These are phyloP conservation scores for Colletotrichum spaethianum DNA, from an alignment of 2,329 filamentous ascomycete genomes.

Conservation along the genomic window DNA sequence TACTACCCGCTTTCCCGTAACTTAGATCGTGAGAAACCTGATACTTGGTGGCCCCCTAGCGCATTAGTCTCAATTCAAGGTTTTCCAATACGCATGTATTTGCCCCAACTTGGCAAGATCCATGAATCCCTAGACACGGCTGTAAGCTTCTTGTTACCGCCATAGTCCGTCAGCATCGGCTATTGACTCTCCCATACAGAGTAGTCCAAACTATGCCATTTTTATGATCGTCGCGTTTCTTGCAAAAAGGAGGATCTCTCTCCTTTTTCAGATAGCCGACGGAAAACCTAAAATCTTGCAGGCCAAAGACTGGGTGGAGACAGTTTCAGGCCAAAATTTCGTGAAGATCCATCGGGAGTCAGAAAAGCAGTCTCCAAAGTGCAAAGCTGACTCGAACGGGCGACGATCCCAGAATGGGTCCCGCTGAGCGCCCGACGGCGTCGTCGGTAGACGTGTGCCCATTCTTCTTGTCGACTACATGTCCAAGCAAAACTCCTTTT, in stretches of 20 bases:
- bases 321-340: not conserved
- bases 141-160: not conserved
- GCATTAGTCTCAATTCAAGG: not conserved
- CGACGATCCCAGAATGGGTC: not conserved
- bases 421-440: too few relatives aligned
- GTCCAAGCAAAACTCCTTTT: not conserved
- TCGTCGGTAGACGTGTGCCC: not conserved
- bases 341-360: not conserved
- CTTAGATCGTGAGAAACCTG: not conserved
- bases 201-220: not conserved
- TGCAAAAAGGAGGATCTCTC: constrained; percentile 8
- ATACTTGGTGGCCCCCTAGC: not conserved
- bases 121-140: not conserved
- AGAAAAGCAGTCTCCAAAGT: not conserved
- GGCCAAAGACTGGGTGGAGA: not conserved
- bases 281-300: constrained; percentile 16
- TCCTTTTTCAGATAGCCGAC: constrained; percentile 3
- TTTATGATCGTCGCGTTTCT: constrained; percentile 16
- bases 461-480: not conserved
- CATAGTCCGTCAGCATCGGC: not conserved
- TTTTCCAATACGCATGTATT: not conserved
- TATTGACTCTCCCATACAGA: not conserved
- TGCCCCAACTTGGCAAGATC: not conserved
- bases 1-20: constrained; percentile 14
- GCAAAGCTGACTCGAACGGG: not conserved